Percentiles rank a stretch among this genome's conserved stretches.
phyloP scores from a whole-genome alignment of 176 grass and related monocot species.

The Raddia guianensis region DNA sequence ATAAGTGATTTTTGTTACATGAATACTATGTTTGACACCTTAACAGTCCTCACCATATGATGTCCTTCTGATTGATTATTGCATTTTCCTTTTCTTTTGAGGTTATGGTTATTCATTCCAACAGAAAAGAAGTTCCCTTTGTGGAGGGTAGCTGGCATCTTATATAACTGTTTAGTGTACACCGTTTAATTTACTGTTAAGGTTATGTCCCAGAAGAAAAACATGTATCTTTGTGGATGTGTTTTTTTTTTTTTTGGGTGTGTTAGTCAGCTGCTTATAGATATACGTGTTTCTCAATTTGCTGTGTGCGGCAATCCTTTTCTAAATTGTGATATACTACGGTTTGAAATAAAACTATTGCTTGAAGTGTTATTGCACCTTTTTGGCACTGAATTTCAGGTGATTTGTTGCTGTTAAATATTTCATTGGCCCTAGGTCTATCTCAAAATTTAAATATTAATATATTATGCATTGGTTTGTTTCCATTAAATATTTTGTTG shows the following conservation, averaged over 20 bases:
- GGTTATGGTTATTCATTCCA: background rate
- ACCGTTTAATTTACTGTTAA: background rate
- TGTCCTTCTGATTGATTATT: background rate
- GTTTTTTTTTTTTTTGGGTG: no score
- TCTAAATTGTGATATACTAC: background rate
- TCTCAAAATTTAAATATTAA: background rate
- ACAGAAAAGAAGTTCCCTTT: slow-evolving; percentile 16
- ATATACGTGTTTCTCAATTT: background rate
- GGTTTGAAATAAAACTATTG: slow-evolving; percentile 3
- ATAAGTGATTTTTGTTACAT: slow-evolving; percentile 20
- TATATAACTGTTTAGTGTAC: background rate
- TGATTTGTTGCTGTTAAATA: slow-evolving; percentile 24
- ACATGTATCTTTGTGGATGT: slow-evolving; percentile 15
- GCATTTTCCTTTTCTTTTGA: background rate
- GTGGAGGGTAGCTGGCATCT: background rate
- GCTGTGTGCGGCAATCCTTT: background rate
- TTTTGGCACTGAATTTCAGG: background rate
- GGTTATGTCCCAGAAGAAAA: slow-evolving; percentile 11
- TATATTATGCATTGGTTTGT: slow-evolving; percentile 11
- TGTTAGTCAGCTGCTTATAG: background rate
- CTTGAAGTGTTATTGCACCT: background rate
- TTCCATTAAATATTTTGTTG: background rate
- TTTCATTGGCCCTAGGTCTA: background rate
- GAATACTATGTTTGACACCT: background rate
- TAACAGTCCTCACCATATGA: background rate